Conservation (phyloP, 805 yeast species). For the Monosporozyma yasuniensis region DNA sequence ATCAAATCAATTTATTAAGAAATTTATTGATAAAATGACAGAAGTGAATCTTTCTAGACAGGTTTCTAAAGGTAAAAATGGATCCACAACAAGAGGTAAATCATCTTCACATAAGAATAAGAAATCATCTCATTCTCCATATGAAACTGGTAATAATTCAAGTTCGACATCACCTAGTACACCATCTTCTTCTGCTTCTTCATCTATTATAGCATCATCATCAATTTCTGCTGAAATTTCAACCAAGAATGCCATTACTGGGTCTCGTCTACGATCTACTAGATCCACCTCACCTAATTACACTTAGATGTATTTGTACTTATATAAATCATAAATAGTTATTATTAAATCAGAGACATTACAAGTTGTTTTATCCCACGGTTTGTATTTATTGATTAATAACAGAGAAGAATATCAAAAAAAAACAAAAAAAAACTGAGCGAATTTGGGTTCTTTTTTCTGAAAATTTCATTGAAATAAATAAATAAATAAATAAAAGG, state of each 20-base stretch:
- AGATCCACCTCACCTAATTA: constrained; percentile 16
- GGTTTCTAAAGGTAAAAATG: background rate
- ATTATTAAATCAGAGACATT: too few species aligned
- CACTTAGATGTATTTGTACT: constrained; percentile 1
- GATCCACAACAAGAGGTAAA: too few species aligned
- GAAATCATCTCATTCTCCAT: background rate
- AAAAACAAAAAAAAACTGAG: too few species aligned
- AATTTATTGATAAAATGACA: constrained; percentile 17
- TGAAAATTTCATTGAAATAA: too few species aligned
- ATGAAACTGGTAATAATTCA: background rate
- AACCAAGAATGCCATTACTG: constrained; percentile 1
- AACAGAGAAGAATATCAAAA: too few species aligned
- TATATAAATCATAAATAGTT: too few species aligned
- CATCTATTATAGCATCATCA: background rate
- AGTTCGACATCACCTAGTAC: background rate
- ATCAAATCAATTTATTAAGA: constrained; percentile 14
- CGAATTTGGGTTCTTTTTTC: too few species aligned
- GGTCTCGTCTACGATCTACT: constrained; percentile 15
- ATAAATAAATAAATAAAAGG: too few species aligned
- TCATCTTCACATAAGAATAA: background rate
- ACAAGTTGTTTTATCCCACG: too few species aligned
- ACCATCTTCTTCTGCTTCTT: background rate
- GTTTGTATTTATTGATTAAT: too few species aligned
- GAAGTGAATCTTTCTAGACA: background rate
- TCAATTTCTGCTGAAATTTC: background rate